Evolutionary conservation across 2,329 filamentous ascomycete species (phyloP), one percentile per base, ranked within the genome.

Genomic region (Diaporthe sp.): DNA sequence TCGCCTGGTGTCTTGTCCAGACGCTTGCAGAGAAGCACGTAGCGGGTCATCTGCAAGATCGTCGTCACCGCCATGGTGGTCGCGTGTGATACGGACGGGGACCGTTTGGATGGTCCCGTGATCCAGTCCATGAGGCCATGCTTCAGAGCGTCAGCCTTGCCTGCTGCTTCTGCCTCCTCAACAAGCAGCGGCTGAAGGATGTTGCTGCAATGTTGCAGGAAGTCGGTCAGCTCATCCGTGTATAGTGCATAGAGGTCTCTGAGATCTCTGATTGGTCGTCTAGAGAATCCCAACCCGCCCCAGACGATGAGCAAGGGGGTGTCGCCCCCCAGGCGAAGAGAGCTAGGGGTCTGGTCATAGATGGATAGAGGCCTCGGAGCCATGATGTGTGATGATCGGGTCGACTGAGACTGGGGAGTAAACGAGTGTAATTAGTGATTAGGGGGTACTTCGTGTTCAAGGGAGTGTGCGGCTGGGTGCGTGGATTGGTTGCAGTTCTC

Each of bases 1-100:
- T 97, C 92, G 61, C 96, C 96, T 1, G 97, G 97, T 80, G 97
- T 93, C 75, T 95, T 92, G 74, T 97, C 97, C 59, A 98, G 89
- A 10, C 95, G 94, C 86, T 96, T 95, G 88, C 96, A 98, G 70
- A 96, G 96, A 59, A 98, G 95, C 79, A 94, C 93, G 83, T 98
- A 99, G 86, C 99, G 97, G 57, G 96, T 95, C 75, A 99, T 91
- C 85, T 99, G 97, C 31, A 98, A 96, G 79, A 99, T 89, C 78
- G 97, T 97, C 81, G 99, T 99, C 83, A 99, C 87, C 39, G 97
- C 97, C 82, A 99, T 92, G 87, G 96, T 98, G 85, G 99, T 95
- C 0, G 96, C 96, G 2, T 96, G 95, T 13, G 96, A 98, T 51
- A 98, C 58, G 22, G 58, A n/a, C 22, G 58, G 58, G 10, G 58